Base-by-base conservation (phyloP, 352 stramenopile genomes). In the Phytophthora syringae region DNA sequence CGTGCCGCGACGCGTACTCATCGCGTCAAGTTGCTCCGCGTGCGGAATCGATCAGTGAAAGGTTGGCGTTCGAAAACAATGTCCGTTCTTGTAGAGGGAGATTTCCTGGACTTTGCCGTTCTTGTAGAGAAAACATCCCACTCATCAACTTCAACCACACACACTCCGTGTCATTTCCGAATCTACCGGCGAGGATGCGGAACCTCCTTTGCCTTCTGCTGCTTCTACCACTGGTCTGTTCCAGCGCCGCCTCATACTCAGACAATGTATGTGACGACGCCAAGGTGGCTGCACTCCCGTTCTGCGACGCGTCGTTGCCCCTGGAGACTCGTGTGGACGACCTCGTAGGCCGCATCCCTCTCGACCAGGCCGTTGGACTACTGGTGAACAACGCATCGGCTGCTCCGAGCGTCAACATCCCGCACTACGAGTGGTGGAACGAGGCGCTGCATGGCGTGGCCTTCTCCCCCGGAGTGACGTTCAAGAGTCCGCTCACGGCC, bases 391-490 rank as follows among this genome's bases (percentile, higher is more conserved):
- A 85, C 20, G 74, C 89, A 24, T 67, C 67, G 2, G 66, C 52
- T 0, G 39, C 84, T 7, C 25, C 52, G 1, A 54, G 24, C 13
- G 50, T 84, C 1, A 69, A 68, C 5, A 30, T 98, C 28, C 86
- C 79, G 0, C 60, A 63, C 32, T 98, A 98, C 70, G 58, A 84
- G 66, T 98, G 90, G 89, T 97, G 91, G 87, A 96, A 84, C 52
- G 90, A 98, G 60, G 89, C 74, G 22, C 78, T 98, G 42, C 93
- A 98, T 47, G 93, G 92, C 20, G 77, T 97, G 30, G 90, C 76
- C 37, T 34, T 76, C 22, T 97, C 86, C 1, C 81, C 88, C 0
- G 82, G 74, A 4, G 88, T 96, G 36, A 60, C 55, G 21, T 95
- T 93, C 43, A 63, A 70, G 2, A 49, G 63, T 11, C 62, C 77